Evolutionary conservation across 371 early-diverging fungal species (phyloP), one percentile per base, ranked within the genome.

Genomic region (Mortierella sp.): DNA sequence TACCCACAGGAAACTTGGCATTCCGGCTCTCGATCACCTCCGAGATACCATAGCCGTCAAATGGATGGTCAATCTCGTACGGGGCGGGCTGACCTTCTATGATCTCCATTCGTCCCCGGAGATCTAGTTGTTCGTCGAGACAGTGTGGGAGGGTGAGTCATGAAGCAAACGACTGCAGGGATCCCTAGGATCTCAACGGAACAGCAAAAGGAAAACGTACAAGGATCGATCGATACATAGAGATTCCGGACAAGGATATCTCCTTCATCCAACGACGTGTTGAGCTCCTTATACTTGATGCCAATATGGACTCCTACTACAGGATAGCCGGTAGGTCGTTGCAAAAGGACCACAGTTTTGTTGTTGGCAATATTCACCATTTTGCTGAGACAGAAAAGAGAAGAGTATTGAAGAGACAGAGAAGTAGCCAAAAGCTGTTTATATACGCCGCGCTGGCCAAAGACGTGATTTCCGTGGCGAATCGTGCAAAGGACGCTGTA

Each of bases 181-280:
- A n/a, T n/a, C n/a, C n/a, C n/a, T n/a, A n/a, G n/a, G n/a, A n/a
- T n/a, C n/a, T n/a, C n/a, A n/a, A n/a, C n/a, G n/a, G n/a, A n/a
- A n/a, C n/a, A n/a, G n/a, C n/a, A n/a, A n/a, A n/a, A n/a, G n/a
- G n/a, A n/a, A 45, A n/a, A n/a, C 62, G 21, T 80, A 52, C 83
- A 76, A 24, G 86, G 86, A 52, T 84, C 86, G n/a, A 83, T 41
- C 13, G 82, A 81, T 19, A 84, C 34, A 70, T 62, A 84, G 22
- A 78, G 70, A 61, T 69, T 69, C 70, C 88, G 84, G 25, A 90
- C 16, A 14, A 89, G 67, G 39, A 89, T 67, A 9, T 85, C 79
- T 37, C 83, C 85, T 13, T 87, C 78, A 9, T 62, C 61, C 14
- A 89, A 70, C 0, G 57, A 56, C 22, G 57, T 61, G 56, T 84